These are phyloP conservation scores for Wilcoxina mikolae DNA, from an alignment of 495 filamentous ascomycete genomes.

Conservation along the genomic window DNA sequence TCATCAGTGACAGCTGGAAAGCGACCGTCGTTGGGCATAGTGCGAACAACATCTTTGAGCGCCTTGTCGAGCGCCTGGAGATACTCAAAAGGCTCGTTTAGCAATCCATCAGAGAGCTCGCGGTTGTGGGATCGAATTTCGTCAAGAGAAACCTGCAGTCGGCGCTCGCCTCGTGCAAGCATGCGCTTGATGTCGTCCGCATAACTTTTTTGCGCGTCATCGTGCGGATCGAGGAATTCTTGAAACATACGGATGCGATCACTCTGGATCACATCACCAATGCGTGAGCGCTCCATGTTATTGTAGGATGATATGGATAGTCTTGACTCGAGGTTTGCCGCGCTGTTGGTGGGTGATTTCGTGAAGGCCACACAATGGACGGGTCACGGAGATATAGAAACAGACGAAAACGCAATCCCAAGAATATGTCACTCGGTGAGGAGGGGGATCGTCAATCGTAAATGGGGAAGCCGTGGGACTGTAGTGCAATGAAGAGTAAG, in stretches of 20 bases:
- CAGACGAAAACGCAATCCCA: not conserved
- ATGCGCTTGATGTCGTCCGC: slow-evolving; percentile 41
- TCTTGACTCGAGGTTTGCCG: not conserved
- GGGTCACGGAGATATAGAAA: not conserved
- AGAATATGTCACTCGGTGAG: not conserved
- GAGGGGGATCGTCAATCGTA: slow-evolving; percentile 1
- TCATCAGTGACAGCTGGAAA: slow-evolving; percentile 46
- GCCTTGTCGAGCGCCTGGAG: slow-evolving; percentile 75
- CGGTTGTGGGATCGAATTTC: slow-evolving; percentile 81
- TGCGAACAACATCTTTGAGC: slow-evolving; percentile 70
- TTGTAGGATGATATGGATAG: not conserved
- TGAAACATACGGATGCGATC: slow-evolving; percentile 24
- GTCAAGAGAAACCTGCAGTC: slow-evolving; percentile 78
- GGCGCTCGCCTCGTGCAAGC: slow-evolving; percentile 70
- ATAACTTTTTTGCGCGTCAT: slow-evolving; percentile 24
- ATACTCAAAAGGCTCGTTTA: slow-evolving; percentile 78
- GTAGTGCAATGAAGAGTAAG: not conserved
- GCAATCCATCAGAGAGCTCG: slow-evolving; percentile 75
- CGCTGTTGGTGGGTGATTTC: not conserved
- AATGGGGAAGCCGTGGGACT: not conserved
- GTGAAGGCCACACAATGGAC: not conserved
- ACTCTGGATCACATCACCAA: slow-evolving; percentile 1
- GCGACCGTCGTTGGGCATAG: slow-evolving; percentile 36
- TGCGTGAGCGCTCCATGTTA: not conserved
- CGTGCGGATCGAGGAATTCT: slow-evolving; percentile 25